Base-by-base conservation (phyloP, 192 early-diverging fungal genomes). In the Coemansia javaensis region DNA sequence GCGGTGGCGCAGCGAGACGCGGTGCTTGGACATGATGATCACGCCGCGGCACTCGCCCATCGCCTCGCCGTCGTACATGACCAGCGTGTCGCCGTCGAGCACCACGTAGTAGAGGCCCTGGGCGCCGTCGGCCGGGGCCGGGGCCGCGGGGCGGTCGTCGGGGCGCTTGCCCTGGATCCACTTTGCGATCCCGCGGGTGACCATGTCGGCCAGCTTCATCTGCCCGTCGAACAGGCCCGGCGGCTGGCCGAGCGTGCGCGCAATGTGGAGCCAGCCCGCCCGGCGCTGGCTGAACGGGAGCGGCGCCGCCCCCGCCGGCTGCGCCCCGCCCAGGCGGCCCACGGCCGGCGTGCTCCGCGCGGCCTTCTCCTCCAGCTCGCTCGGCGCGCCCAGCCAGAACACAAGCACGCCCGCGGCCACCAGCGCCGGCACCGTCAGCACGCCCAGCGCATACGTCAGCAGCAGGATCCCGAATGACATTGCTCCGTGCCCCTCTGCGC, bases 1-100 rank as follows among this genome's bases (percentile, higher is more conserved):
- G 18, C 44, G 41, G 44, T 66, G 63, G 32, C 80, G 79, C 38
- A 86, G 62, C 7, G 73, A 61, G 15, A 93, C 82, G 9, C 67
- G 53, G 63, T 85, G 82, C 43, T 89, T 70, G 6, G 79, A 63
- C 59, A 91, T 53, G 9, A 79, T 70, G n/a, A 92, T 82, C 3
- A 92, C 85, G 11, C 84, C 80, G n/a, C 80, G 77, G 63, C 90
- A 90, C 36, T 91, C 87, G 15, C 73, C 34, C 66, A 85, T 81
- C 9, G 79, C 64, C 38, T 91, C 92, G 31, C 82, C 78, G 34
- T 88, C 83, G 53, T 94, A 94, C 41, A 94, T 63, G 32, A 88
- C 87, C 40, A 94, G 70, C n/a, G 84, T 85, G 24, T 85, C 79
- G 45, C 86, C 82, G 30, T 84, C 85, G 44, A 94, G 63, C 0